Percentiles rank a stretch among this genome's conserved stretches.
Conservation (phyloP, 192 early-diverging fungal genomes). For the Haplosporangium gracile region DNA sequence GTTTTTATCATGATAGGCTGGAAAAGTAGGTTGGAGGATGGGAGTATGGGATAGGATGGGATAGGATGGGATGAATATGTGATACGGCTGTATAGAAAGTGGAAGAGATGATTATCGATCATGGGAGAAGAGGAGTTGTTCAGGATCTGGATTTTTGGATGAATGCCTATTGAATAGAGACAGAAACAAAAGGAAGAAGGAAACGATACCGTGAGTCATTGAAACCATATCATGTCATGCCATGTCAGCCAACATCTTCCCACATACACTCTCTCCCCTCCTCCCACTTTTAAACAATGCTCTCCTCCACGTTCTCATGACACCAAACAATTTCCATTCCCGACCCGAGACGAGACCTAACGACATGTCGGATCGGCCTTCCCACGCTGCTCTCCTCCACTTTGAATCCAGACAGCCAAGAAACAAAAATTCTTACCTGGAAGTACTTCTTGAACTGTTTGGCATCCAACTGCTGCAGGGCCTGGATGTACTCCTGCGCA, state of each 20-base stretch:
- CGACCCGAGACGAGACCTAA: neutral
- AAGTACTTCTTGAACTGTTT: constrained; percentile 83
- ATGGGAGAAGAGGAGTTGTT: neutral
- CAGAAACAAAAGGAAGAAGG: neutral
- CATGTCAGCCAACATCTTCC: neutral
- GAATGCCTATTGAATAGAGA: constrained; percentile 52
- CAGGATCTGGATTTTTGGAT: constrained; percentile 61
- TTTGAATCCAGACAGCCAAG: neutral
- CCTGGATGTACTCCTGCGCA: constrained; percentile 80
- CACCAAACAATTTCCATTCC: neutral
- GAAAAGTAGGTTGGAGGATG: neutral
- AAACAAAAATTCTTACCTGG: constrained; percentile 59
- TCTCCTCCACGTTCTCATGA: constrained; percentile 3
- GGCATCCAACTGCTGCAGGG: constrained; percentile 74
- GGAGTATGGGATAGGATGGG: neutral
- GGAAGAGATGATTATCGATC: neutral
- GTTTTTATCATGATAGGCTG: neutral
- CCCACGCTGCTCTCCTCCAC: neutral
- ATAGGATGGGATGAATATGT: neutral
- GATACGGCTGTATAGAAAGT: neutral
- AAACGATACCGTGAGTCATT: constrained; percentile 1
- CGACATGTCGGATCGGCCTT: neutral
- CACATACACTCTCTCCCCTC: neutral
- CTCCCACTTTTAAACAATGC: neutral
- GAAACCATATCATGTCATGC: neutral